Evolutionary conservation across 352 stramenopile genomes (phyloP).

Genomic region (Albugo laibachii): DNA sequence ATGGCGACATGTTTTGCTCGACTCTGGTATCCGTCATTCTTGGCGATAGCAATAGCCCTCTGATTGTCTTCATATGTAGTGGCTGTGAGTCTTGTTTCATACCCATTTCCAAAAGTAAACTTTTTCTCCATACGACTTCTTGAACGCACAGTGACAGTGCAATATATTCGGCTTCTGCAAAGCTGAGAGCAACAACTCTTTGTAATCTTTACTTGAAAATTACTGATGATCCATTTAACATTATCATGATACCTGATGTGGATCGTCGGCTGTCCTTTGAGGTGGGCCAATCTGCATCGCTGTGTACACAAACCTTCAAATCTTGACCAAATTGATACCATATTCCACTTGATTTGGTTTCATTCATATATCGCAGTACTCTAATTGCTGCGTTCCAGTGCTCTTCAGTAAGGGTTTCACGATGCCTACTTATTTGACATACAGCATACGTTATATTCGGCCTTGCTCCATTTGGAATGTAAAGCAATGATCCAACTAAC

Average conservation of each 20-base stretch:
- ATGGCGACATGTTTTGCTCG: conserved; percentile 7
- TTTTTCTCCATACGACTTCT: conserved; percentile 3
- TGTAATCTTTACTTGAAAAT: background rate
- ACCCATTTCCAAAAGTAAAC: conserved; percentile 2
- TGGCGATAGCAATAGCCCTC: conserved; percentile 1
- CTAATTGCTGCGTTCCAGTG: background rate
- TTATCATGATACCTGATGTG: background rate
- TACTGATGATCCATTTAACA: background rate
- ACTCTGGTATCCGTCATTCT: background rate
- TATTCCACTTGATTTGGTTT: background rate
- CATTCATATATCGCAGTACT: background rate
- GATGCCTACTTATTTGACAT: no score
- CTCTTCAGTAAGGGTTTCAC: no score
- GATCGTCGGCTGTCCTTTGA: background rate
- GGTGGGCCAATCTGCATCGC: background rate
- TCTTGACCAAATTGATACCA: no score
- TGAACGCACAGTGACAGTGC: conserved; percentile 2
- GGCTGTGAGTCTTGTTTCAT: conserved; percentile 1
- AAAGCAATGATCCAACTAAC: background rate
- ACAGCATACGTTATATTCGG: no score
- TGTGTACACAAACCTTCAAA: background rate
- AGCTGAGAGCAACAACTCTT: conserved; percentile 3
- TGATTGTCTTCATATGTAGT: conserved; percentile 5
- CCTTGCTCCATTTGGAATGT: no score
- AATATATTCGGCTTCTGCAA: conserved; percentile 7